These are phyloP conservation scores for Penicillium concentricum DNA, from an alignment of 2,329 filamentous ascomycete species.

Conservation along the genomic window DNA sequence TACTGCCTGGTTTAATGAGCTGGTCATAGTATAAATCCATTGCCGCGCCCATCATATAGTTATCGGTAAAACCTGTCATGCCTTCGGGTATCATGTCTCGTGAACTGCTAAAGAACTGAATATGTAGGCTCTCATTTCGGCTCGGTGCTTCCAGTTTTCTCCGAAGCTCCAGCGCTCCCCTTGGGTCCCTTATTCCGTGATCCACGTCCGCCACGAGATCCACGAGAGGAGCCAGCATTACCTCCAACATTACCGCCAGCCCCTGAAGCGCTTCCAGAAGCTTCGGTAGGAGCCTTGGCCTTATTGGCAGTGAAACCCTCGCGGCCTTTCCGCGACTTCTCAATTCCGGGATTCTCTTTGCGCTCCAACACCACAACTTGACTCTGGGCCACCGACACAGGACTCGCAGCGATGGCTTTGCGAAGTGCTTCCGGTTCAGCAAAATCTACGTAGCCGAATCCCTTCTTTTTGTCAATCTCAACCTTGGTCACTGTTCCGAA, in stretches of 20 bases:
- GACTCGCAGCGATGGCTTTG: constrained; percentile 79
- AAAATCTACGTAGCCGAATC: constrained; percentile 92
- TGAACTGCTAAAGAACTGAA: constrained; percentile 2
- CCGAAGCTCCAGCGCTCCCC: constrained; percentile 5
- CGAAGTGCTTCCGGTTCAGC: constrained; percentile 67
- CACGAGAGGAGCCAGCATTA: constrained; percentile 17
- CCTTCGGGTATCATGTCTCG: constrained; percentile 8
- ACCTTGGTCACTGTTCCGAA: constrained; percentile 77
- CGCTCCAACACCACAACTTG: constrained; percentile 80
- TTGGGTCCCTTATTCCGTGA: constrained; percentile 24
- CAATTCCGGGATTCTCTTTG: constrained; percentile 35
- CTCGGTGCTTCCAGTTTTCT: constrained; percentile 4
- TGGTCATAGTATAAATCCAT: background rate
- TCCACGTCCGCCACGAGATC: constrained; percentile 24
- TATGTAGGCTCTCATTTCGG: background rate
- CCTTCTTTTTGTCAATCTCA: constrained; percentile 92
- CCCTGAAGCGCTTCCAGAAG: background rate
- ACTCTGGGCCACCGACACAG: constrained; percentile 77
- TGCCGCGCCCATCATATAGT: background rate
- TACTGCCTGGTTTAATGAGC: no score
- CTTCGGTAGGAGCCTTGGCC: constrained; percentile 6
- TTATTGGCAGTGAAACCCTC: constrained; percentile 18
- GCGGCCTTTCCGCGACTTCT: constrained; percentile 34
- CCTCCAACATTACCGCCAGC: background rate
- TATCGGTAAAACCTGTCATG: background rate